Conservation (phyloP, 1,284 basidiomycete species). For the Ceratobasidium papillatum region DNA sequence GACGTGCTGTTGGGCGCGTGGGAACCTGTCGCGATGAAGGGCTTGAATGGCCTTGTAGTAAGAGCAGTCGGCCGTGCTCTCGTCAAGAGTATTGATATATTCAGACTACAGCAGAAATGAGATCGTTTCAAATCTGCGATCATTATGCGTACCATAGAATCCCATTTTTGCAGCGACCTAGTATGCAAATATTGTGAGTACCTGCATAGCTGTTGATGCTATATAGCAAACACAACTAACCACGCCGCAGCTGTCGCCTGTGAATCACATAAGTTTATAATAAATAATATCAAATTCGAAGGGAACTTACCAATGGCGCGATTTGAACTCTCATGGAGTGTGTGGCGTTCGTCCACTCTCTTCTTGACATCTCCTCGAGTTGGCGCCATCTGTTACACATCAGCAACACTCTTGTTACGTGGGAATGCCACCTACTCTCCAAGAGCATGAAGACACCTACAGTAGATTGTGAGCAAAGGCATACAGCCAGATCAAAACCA, state of each 20-base stretch:
- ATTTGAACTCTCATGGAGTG: conserved; percentile 62
- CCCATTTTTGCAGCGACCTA: conserved; percentile 61
- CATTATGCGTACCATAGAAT: conserved; percentile 59
- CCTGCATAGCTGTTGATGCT: background rate
- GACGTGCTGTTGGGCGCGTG: conserved; percentile 62
- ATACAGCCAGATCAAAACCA: background rate
- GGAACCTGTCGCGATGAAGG: conserved; percentile 64
- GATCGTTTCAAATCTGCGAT: background rate
- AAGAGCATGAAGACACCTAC: conserved; percentile 58
- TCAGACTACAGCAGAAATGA: conserved; percentile 46
- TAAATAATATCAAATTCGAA: background rate
- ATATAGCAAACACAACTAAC: conserved; percentile 49
- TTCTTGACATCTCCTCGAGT: conserved; percentile 62
- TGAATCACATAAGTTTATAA: background rate
- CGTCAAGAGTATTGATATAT: conserved; percentile 66
- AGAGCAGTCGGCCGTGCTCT: conserved; percentile 64
- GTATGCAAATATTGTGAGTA: background rate
- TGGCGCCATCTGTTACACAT: conserved; percentile 57
- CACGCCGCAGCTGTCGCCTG: conserved; percentile 65
- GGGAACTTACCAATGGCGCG: conserved; percentile 56
- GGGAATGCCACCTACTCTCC: conserved; percentile 53
- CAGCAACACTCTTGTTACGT: background rate
- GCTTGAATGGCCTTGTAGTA: conserved; percentile 69
- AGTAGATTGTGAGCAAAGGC: background rate
- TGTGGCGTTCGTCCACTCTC: conserved; percentile 60